These are phyloP conservation scores for Saksenaea vasiformis DNA, from an alignment of 371 early-diverging fungal genomes.

Conservation along the genomic window DNA sequence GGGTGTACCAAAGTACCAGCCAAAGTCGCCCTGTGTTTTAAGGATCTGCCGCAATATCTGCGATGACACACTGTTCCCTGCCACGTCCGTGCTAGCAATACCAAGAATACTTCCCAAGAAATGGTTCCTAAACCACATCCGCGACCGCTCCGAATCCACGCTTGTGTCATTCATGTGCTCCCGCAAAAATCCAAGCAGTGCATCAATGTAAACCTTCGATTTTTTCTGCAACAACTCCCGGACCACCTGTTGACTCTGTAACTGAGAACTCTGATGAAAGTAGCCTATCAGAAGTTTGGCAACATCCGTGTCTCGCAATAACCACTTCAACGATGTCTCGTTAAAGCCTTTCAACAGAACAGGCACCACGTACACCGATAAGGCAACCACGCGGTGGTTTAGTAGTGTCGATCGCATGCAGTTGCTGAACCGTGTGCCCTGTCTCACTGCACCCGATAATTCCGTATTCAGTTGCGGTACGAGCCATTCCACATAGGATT, in stretches of 20 bases:
- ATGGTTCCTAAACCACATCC: conserved; percentile 39
- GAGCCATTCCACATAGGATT: conserved; percentile 31
- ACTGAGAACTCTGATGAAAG: conserved; percentile 35
- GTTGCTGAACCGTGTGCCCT: neutral
- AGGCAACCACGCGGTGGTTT: conserved; percentile 8
- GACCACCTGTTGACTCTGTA: conserved; percentile 23
- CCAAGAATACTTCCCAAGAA: conserved; percentile 27
- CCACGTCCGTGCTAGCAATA: conserved; percentile 19
- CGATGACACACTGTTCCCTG: conserved; percentile 21
- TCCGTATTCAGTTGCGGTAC: conserved; percentile 13
- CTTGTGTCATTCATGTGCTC: conserved; percentile 16
- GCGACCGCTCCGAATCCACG: conserved; percentile 10
- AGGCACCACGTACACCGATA: conserved; percentile 25
- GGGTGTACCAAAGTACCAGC: conserved; percentile 41
- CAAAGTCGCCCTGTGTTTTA: conserved; percentile 28
- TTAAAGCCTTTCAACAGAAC: conserved; percentile 13
- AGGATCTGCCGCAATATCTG: conserved; percentile 36
- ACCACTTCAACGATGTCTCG: conserved; percentile 14
- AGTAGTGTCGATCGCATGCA: conserved; percentile 6
- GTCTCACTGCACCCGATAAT: neutral
- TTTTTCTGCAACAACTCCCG: conserved; percentile 18
- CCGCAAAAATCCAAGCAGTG: conserved; percentile 19
- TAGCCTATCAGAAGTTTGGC: conserved; percentile 20
- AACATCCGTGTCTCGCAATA: conserved; percentile 7
- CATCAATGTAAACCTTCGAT: conserved; percentile 25